Evolutionary conservation across 257 asterid genomes (phyloP), one percentile per base, ranked within the genome.

Genomic region (Avicennia marina): DNA sequence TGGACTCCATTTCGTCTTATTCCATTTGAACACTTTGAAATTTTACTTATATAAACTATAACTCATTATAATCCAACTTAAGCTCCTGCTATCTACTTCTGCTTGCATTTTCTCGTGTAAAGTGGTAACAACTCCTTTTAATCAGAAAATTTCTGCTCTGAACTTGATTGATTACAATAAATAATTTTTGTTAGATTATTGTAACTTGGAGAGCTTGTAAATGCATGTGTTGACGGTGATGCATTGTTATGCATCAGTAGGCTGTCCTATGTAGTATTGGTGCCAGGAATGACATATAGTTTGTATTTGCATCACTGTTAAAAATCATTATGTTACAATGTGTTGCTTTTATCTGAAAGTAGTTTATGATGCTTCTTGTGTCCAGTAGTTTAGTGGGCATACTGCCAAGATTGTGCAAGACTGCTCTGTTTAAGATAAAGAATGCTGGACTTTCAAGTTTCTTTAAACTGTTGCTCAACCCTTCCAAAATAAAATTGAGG

Each of bases 341-440:
- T 20, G 31, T 22, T 56, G 50, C 38, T 56, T 38, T 13, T 12
- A 54, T 20, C 20, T 33, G 17, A 34, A 34, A 20, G 15, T 29
- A 36, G 60, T 19, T 11, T 54, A 31, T 26, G 57, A 33, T 53
- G 0, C 42, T 18, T 12, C 7, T 50, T n/a, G n/a, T n/a, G n/a
- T 32, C 27, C 26, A 29, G 26, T 9, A 27, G 57, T 53, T 11
- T 17, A 17, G 29, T 19, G 26, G 32, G 16, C 15, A 32, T 31
- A n/a, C n/a, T n/a, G n/a, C n/a, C n/a, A n/a, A n/a, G n/a, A n/a
- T n/a, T n/a, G n/a, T 22, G 27, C 29, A 9, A n/a, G 10, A 32
- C 48, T 45, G n/a, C n/a, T 53, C 62, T 55, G 33, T 51, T 18
- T 53, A 21, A 47, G 49, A 47, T 45, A 2, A 53, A 60, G 25